Conservation (phyloP, 345 rosid species). For the Heritiera fomes region DNA sequence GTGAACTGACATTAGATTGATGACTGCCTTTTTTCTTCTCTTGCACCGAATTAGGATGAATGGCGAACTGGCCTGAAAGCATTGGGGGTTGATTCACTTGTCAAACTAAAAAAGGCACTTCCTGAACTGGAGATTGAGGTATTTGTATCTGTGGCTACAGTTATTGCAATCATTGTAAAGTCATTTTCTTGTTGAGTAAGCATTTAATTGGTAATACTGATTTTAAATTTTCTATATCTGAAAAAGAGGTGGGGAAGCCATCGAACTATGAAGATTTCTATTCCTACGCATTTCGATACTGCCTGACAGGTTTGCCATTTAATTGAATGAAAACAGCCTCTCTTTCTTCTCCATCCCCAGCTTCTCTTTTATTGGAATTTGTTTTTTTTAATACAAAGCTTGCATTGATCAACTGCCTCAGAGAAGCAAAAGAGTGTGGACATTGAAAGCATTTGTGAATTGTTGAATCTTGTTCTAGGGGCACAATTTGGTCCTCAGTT, state of each 20-base stretch:
- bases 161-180: not conserved
- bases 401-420: constrained; percentile 27
- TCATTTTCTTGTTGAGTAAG: not conserved
- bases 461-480: constrained; percentile 49
- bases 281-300: constrained; percentile 50
- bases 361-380: not conserved
- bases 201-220: constrained; percentile 7
- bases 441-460: constrained; percentile 51
- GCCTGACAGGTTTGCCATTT: constrained; percentile 49
- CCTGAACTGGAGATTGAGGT: constrained; percentile 49
- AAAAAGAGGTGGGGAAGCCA: constrained; percentile 35
- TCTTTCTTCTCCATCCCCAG: not conserved
- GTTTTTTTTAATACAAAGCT: constrained; percentile 1
- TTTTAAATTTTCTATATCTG: constrained; percentile 15
- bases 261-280: constrained; percentile 42
- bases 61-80: constrained; percentile 54
- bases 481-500: constrained; percentile 37
- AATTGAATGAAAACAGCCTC: constrained; percentile 6
- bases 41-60: constrained; percentile 40
- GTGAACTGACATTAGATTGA: not conserved
- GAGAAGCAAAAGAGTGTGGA: constrained; percentile 57
- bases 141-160: not conserved
- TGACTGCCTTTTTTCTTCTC: not conserved
- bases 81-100: constrained; percentile 35
- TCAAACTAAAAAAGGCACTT: constrained; percentile 41